phyloP scores from a whole-genome alignment of 78 protist species.

The Cavenderia fasciculata region DNA sequence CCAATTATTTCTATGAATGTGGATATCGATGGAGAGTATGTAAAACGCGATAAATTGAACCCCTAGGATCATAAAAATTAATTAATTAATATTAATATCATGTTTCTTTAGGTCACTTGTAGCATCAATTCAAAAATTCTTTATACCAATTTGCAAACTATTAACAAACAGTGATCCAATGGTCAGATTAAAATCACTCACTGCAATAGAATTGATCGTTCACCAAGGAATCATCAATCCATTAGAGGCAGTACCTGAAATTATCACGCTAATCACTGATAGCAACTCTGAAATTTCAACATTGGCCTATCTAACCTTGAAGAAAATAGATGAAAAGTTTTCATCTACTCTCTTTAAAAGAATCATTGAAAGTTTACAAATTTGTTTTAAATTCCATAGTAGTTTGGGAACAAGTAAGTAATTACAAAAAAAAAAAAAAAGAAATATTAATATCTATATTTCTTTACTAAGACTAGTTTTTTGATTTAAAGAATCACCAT shows the following conservation, averaged over 20 bases:
- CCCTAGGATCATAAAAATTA: no score
- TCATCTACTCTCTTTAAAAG: conserved; percentile 47
- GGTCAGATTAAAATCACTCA: conserved; percentile 25
- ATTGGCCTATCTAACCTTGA: background rate
- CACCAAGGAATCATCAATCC: conserved; percentile 72
- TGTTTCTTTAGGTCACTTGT: conserved; percentile 39
- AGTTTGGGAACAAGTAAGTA: conserved; percentile 44
- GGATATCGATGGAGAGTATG: conserved; percentile 16
- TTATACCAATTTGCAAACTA: conserved; percentile 31
- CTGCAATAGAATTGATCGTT: conserved; percentile 37
- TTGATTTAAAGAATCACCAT: conserved; percentile 30
- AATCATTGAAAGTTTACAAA: conserved; percentile 26
- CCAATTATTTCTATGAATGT: conserved; percentile 21
- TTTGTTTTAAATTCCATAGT: conserved; percentile 44
- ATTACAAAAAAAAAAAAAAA: no score
- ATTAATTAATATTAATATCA: no score
- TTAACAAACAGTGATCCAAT: conserved; percentile 12
- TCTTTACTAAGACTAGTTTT: background rate
- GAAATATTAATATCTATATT: no score
- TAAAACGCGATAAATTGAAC: no score
- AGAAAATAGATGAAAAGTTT: conserved; percentile 26
- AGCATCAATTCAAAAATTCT: conserved; percentile 54
- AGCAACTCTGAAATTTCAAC: conserved; percentile 19
- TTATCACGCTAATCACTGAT: conserved; percentile 47
- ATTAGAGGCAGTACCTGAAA: conserved; percentile 39